Conservation (phyloP, 495 filamentous ascomycete species). For the Viridothelium virens region DNA sequence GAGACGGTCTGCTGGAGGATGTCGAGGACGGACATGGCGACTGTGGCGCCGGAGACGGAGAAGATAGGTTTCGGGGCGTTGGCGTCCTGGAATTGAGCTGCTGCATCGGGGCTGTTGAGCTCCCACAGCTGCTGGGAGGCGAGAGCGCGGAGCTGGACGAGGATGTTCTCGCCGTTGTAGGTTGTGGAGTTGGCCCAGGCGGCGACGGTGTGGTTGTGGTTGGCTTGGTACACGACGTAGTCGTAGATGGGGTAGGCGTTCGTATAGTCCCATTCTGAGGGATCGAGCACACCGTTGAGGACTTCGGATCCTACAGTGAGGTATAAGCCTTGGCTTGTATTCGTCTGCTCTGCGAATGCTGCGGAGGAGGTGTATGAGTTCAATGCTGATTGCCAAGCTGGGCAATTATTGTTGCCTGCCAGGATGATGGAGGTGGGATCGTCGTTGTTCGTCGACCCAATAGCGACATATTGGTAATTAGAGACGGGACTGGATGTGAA, state of each 20-base stretch:
- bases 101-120: slow-evolving; percentile 37
- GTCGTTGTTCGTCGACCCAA: slow-evolving; percentile 44
- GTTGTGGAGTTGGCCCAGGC: slow-evolving; percentile 2
- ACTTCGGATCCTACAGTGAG: slow-evolving; percentile 33
- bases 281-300: slow-evolving; percentile 31
- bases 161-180: slow-evolving; percentile 27
- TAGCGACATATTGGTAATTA: slow-evolving; percentile 66
- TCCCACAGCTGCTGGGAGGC: slow-evolving; percentile 57
- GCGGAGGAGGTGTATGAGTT: slow-evolving; percentile 37
- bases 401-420: slow-evolving; percentile 52
- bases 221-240: slow-evolving; percentile 59
- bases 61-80: background rate
- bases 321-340: slow-evolving; percentile 46
- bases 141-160: slow-evolving; percentile 48
- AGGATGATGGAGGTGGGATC: slow-evolving; percentile 52
- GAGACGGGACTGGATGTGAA: slow-evolving; percentile 50
- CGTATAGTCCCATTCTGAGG: slow-evolving; percentile 39
- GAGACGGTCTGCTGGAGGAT: slow-evolving; percentile 46
- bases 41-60: slow-evolving; percentile 20
- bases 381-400: slow-evolving; percentile 35
- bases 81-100: slow-evolving; percentile 14
- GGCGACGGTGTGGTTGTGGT: slow-evolving; percentile 56
- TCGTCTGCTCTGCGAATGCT: slow-evolving; percentile 35
- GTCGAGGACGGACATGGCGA: slow-evolving; percentile 37
- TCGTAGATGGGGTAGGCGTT: slow-evolving; percentile 61